Conservation (phyloP, 495 filamentous ascomycete genomes). For the Sabuloglossum arenarium region DNA sequence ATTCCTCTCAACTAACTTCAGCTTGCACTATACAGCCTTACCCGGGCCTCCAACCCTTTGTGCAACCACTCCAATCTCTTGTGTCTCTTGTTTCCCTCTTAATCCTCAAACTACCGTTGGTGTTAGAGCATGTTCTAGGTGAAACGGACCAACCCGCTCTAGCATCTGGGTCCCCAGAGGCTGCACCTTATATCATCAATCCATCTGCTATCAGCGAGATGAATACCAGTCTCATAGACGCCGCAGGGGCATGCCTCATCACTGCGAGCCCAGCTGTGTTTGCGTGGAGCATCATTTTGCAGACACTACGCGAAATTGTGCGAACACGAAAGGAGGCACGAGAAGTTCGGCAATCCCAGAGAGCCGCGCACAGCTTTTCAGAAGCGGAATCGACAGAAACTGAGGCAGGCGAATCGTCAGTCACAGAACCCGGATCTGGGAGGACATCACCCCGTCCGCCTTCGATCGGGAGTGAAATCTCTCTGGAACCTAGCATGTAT, state of each 20-base stretch:
- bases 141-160: background rate
- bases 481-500: conserved; percentile 14
- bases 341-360: conserved; percentile 40
- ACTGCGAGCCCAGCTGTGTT: conserved; percentile 47
- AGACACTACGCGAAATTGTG: conserved; percentile 40
- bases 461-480: background rate
- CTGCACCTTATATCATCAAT: conserved; percentile 39
- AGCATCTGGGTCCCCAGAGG: conserved; percentile 15
- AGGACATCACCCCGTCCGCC: background rate
- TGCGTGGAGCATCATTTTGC: conserved; percentile 57
- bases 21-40: conserved; percentile 18
- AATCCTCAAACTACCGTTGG: conserved; percentile 42
- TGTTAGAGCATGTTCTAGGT: conserved; percentile 14
- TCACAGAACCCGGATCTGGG: background rate
- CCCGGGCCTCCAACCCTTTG: conserved; percentile 25
- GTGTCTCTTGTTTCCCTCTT: conserved; percentile 51
- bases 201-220: conserved; percentile 40
- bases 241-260: conserved; percentile 21
- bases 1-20: conserved; percentile 10
- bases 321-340: conserved; percentile 32
- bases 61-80: conserved; percentile 42
- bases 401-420: conserved; percentile 11
- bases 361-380: conserved; percentile 27
- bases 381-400: conserved; percentile 14
- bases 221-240: conserved; percentile 35